phyloP scores from a whole-genome alignment of 1,139 yeast genomes.

The Suhomyces wounanorum region DNA sequence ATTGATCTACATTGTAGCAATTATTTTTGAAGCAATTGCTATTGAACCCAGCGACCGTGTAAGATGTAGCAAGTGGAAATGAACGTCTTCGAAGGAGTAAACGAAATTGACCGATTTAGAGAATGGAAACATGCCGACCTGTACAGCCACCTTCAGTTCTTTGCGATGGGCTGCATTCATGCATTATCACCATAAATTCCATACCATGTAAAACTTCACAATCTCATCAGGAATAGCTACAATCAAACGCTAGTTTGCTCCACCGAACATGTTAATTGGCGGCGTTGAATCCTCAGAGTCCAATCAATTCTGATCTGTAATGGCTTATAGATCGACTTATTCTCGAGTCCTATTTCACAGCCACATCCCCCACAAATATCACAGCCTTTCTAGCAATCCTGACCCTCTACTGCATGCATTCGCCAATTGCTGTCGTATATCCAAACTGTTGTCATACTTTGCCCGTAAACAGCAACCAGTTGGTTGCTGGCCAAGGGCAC shows the following conservation, averaged over 20 bases:
- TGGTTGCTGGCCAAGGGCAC: slow-evolving; percentile 1
- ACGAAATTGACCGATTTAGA: too few relatives aligned
- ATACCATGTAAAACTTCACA: background rate
- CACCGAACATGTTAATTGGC: too few relatives aligned
- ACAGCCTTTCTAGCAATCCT: background rate
- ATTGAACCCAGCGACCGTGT: background rate
- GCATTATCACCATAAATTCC: background rate
- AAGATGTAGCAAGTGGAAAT: background rate
- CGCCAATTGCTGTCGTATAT: background rate
- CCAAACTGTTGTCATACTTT: background rate
- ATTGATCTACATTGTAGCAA: too few relatives aligned
- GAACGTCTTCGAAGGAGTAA: background rate
- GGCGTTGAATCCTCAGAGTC: too few relatives aligned
- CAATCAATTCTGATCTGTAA: too few relatives aligned
- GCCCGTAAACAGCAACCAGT: background rate
- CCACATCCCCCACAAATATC: background rate
- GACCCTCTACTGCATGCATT: background rate
- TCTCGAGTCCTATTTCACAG: too few relatives aligned
- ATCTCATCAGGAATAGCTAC: background rate
- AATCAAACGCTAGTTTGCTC: background rate
- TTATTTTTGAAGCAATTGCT: too few relatives aligned
- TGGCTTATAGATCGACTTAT: too few relatives aligned
- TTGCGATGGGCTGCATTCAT: background rate
- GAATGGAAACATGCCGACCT: background rate
- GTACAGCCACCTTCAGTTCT: background rate